These are phyloP conservation scores for Tolypocladium ophioglossoides DNA, from an alignment of 2,329 filamentous ascomycete species.

Conservation along the genomic window DNA sequence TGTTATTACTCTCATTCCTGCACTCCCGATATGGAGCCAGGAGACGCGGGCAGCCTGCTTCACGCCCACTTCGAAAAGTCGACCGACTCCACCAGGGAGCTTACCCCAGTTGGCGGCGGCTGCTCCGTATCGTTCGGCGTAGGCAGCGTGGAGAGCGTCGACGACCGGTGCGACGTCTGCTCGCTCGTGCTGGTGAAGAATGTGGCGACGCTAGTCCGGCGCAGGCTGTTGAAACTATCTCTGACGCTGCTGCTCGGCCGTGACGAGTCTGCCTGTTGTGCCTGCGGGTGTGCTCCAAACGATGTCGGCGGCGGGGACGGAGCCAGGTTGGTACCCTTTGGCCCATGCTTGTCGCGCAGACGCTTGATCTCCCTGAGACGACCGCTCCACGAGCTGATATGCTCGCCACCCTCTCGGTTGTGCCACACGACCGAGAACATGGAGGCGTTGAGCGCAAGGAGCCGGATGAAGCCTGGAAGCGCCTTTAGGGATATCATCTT, in stretches of 20 bases:
- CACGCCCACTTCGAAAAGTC: slow-evolving; percentile 29
- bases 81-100: slow-evolving; percentile 24
- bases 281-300: slow-evolving; percentile 16
- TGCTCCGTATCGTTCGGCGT: slow-evolving; percentile 46
- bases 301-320: slow-evolving; percentile 18
- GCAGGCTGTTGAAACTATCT: slow-evolving; percentile 50
- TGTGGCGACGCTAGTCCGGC: slow-evolving; percentile 54
- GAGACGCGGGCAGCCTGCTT: slow-evolving; percentile 1
- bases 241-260: slow-evolving; percentile 28
- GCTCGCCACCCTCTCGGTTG: slow-evolving; percentile 64
- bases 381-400: slow-evolving; percentile 82
- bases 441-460: slow-evolving; percentile 84
- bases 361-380: slow-evolving; percentile 76
- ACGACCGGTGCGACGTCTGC: slow-evolving; percentile 46
- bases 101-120: slow-evolving; percentile 16
- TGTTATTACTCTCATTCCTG: background rate
- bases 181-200: slow-evolving; percentile 51
- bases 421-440: slow-evolving; percentile 92
- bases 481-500: slow-evolving; percentile 82
- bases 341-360: slow-evolving; percentile 58
- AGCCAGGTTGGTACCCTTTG: slow-evolving; percentile 22
- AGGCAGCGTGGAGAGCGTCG: slow-evolving; percentile 41
- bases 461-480: slow-evolving; percentile 74
- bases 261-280: slow-evolving; percentile 5
- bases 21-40: too few species aligned